Base-by-base conservation (phyloP, 495 filamentous ascomycete species). In the Xylaria castorea region DNA sequence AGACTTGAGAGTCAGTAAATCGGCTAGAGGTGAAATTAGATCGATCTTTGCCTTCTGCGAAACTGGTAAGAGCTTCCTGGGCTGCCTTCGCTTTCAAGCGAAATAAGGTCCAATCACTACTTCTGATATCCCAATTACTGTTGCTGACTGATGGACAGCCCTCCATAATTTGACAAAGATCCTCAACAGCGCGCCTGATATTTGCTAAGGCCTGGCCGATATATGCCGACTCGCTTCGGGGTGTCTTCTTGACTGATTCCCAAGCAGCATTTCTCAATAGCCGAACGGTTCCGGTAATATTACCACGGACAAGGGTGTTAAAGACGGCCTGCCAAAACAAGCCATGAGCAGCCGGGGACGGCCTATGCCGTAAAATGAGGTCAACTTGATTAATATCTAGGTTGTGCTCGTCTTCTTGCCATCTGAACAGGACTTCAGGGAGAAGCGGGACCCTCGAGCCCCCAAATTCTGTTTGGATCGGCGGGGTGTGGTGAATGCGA, bases 271-370 rank as follows among this genome's bases (percentile, higher is more conserved):
- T 85, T 65, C 86, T 89, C 48, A 98, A 82, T 42, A 95, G 77
- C 48, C 84, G 81, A 3, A 90, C 83, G 0, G 91, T 89, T 14
- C 89, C 89, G 5, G 76, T 66, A 48, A 97, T 87, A 42, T 89
- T 88, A 30, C 94, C 94, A 20, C 94, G 91, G 5, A 95, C 81
- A 64, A 93, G 85, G 42, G 87, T 80, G 40, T 86, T 84, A 72
- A 89, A 91, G 22, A 97, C 81, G 12, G 89, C 86, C 76, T 93
- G 92, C 95, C 95, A 98, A 79, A 92, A 98, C 36, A 89, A 84
- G 7, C 82, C 81, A 74, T 94, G 92, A 58, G 89, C 88, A 3
- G 93, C 90, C 46, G 93, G 92, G 71, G 91, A 92, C 3, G 92
- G 92, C 58, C 87, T 83, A 68, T 90, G 80, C 32, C 85, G 84